phyloP scores from a whole-genome alignment of 164 flowering plant species.

The Hamamelis virginiana region DNA sequence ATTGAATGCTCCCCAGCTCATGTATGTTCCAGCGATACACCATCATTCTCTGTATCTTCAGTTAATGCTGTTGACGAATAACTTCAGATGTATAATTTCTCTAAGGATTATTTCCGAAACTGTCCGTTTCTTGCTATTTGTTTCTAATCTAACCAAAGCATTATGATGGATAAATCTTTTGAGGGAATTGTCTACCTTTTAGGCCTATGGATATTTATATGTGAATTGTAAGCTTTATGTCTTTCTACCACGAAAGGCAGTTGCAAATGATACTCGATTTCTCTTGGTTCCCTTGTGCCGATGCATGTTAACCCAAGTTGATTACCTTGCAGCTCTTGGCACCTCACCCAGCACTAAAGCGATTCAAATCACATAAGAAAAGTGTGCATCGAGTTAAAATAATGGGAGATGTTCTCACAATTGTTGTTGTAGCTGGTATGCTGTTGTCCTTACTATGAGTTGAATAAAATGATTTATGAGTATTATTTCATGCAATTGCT shows the following conservation, averaged over 20 bases:
- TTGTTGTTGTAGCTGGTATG: constrained; percentile 81
- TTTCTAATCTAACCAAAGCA: not conserved
- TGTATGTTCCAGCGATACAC: not conserved
- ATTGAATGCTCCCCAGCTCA: too few species aligned
- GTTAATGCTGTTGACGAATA: not conserved
- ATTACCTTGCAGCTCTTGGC: constrained; percentile 66
- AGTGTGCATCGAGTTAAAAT: constrained; percentile 47
- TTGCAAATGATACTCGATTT: not conserved
- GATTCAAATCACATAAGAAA: constrained; percentile 71
- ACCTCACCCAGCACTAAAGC: constrained; percentile 63
- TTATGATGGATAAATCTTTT: too few species aligned
- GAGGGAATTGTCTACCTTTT: not conserved
- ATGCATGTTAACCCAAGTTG: not conserved
- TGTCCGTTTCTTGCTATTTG: not conserved
- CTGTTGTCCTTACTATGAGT: not conserved
- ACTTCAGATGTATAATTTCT: not conserved
- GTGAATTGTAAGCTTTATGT: not conserved
- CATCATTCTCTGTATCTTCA: not conserved
- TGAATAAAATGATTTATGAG: not conserved
- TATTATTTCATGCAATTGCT: not conserved
- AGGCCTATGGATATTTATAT: not conserved
- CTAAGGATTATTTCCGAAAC: not conserved
- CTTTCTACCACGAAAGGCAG: not conserved
- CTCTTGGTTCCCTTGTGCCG: not conserved
- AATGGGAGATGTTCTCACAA: constrained; percentile 68